Evolutionary conservation across 257 asterid genomes (phyloP), one percentile per base, ranked within the genome.

Genomic region (Solanum chilense): DNA sequence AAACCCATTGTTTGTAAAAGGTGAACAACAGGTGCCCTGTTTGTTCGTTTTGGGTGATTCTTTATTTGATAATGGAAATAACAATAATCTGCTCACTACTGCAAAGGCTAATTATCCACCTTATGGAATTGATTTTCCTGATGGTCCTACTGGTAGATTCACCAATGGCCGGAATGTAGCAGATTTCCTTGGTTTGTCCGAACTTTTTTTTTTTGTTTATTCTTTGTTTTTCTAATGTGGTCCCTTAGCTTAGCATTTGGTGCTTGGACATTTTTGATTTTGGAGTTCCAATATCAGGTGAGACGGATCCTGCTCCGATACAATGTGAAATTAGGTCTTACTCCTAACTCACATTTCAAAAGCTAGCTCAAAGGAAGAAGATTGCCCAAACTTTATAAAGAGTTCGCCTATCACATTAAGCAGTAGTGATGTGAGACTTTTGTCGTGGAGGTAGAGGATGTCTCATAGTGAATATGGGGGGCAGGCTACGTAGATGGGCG

Each of bases 41-140:
- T 86, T 75, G 42, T 90, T 93, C 88, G 84, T 90, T 4, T 83
- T 92, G 25, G 95, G 94, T 3, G 95, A 91, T 85, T 91, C 94
- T 0, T 3, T 86, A 6, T 85, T 90, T 2, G 95, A 93, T 86
- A 89, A 87, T 49, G 94, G 94, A 71, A 92, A 93, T 78, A 93
- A 93, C 75, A 90, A 90, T 70, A 1, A 87, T 9, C 89, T 77
- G 6, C 0, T n/a, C 3, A 87, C 90, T 8, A 5, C 25, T 1
- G 86, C 89, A 0, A 90, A 84, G 29, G 90, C 84, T 2, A 87
- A 91, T 60, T 92, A 69, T 64, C 37, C 3, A 3, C 95, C 93
- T 4, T 90, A 93, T 49, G 93, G 92, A 31, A 74, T 91, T 58
- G 95, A 93, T 69, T 91, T 86, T 12, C 94, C 93, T 5, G 69